Base-by-base conservation (phyloP, 1,284 basidiomycete genomes). In the Apiotrichum gamsii region DNA sequence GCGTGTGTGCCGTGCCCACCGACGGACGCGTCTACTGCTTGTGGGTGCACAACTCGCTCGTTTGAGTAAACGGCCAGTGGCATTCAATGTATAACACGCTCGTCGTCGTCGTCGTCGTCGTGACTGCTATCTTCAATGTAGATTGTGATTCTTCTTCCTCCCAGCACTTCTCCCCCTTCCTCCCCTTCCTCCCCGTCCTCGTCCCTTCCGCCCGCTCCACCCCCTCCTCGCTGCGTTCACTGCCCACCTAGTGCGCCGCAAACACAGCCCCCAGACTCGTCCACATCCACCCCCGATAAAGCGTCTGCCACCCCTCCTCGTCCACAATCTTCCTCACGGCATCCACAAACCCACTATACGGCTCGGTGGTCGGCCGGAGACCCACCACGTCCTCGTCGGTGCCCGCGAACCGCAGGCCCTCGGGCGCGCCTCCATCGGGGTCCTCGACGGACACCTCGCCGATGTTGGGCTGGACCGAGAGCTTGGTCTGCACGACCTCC, bases 201-300 rank as follows among this genome's bases (percentile, higher is more conserved):
- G 18, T 18, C 24, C 10, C 9, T 14, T 10, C 2, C 16, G 13
- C 5, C 31, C 15, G 20, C 16, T 33, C 40, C 19, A 13, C 23
- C 14, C 18, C 29, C n/a, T 29, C 25, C 4, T 20, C 29, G 19
- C 16, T 41, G 20, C 16, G n/a, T 16, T 8, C 16, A 10, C 32
- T 35, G n/a, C 13, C 16, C 18, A 20, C 11, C 16, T 50, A 40
- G 21, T 38, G 28, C 9, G 36, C 20, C 21, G 37, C 49, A 25
- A 43, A 37, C 36, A 85, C 65, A 28, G 81, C 81, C 30, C 80
- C 82, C 35, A 88, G 60, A 63, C 85, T 74, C 2, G 88, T 90
- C 55, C 88, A 72, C 85, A 86, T 90, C 87, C 87, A 91, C 5
- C 84, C 89, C 36, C 89, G 80, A 67, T 87, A 90, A 51, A 93